These are phyloP conservation scores for Nicotiana tomentosiformis DNA, from an alignment of 257 asterid species.

Conservation along the genomic window DNA sequence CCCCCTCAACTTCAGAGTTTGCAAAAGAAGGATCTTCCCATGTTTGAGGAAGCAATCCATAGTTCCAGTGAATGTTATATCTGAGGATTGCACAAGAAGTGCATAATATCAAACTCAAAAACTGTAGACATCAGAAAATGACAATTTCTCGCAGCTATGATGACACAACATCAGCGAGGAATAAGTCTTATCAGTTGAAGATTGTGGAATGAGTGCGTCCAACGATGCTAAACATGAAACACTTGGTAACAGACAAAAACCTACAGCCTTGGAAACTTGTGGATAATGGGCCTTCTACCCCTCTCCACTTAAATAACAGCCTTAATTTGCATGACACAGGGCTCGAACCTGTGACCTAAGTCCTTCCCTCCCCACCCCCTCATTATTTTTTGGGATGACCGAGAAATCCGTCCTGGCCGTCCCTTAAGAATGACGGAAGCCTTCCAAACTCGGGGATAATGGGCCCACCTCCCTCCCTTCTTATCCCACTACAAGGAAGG, in stretches of 20 bases:
- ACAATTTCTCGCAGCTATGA: background rate
- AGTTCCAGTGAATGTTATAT: conserved; percentile 95
- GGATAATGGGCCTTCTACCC: no score
- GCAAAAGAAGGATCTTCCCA: conserved; percentile 96
- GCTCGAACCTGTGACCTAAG: no score
- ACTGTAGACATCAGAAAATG: background rate
- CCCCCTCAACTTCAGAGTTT: conserved; percentile 90
- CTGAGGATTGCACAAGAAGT: conserved; percentile 30
- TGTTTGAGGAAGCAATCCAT: conserved; percentile 98
- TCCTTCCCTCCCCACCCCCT: no score
- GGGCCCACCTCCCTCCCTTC: background rate
- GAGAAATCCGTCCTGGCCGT: no score
- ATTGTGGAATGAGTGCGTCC: background rate
- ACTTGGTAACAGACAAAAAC: background rate
- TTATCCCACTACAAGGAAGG: background rate
- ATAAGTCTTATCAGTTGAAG: background rate
- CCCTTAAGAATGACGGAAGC: no score
- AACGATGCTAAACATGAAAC: background rate
- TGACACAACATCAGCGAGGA: background rate
- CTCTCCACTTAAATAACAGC: no score
- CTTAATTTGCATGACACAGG: no score
- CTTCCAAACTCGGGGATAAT: no score
- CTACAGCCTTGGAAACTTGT: no score
- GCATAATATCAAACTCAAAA: background rate
- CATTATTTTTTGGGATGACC: no score